Conservation (phyloP, 208 protist species). For the Tritrichomonas foetus region DNA sequence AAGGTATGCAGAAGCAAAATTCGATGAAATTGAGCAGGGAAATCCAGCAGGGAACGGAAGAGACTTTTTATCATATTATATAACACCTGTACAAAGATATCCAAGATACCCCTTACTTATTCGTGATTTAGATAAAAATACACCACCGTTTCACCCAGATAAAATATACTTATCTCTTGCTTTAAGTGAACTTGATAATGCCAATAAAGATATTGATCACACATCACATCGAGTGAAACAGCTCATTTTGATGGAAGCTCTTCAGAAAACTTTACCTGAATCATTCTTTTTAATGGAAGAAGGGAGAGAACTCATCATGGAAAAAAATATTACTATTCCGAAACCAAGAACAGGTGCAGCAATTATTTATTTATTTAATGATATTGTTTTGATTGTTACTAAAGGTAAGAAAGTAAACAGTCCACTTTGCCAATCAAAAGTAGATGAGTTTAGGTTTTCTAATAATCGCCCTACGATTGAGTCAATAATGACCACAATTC, state of each 20-base stretch:
- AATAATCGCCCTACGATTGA: not conserved
- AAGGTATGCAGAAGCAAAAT: not conserved
- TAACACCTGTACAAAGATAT: slow-evolving; percentile 18
- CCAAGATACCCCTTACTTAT: not conserved
- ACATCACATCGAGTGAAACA: not conserved
- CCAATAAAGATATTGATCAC: not conserved
- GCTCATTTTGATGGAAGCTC: not conserved
- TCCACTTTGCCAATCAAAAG: not conserved
- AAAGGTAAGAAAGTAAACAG: not conserved
- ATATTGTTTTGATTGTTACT: not conserved
- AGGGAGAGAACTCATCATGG: not conserved
- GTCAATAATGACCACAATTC: not conserved
- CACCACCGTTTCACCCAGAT: not conserved
- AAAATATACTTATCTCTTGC: not conserved
- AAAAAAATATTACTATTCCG: not conserved
- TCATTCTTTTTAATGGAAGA: not conserved
- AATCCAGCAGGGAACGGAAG: not conserved
- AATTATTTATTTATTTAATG: not conserved
- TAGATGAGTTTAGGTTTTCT: not conserved
- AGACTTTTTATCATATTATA: not conserved
- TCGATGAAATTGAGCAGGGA: not conserved
- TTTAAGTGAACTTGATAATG: not conserved
- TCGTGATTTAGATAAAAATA: not conserved
- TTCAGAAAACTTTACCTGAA: not conserved
- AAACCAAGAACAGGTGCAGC: not conserved